phyloP scores from a whole-genome alignment of 257 asterid species.

The Jacaranda mimosifolia region DNA sequence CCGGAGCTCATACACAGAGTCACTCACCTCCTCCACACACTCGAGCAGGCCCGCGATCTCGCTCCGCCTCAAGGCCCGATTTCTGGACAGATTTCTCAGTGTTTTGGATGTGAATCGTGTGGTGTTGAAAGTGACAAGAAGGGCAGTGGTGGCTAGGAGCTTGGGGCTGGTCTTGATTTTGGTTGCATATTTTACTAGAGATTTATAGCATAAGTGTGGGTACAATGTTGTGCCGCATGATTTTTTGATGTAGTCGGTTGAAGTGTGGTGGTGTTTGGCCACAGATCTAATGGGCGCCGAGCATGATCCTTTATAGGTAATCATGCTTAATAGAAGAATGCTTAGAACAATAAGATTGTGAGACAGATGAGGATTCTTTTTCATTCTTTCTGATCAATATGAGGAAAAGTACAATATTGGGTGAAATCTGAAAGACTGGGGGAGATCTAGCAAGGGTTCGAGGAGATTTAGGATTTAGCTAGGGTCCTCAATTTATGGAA shows the following conservation, averaged over 20 bases:
- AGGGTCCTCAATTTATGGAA: constrained; percentile 2
- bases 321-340: constrained; percentile 1
- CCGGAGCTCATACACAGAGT: constrained; percentile 40
- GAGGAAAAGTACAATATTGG: neutral
- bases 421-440: neutral
- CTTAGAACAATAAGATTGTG: constrained; percentile 5
- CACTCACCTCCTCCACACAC: constrained; percentile 53
- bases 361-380: neutral
- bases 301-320: neutral
- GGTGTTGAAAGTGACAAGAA: constrained; percentile 33
- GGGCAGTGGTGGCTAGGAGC: constrained; percentile 46
- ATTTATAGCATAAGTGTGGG: constrained; percentile 41
- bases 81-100: constrained; percentile 15
- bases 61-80: constrained; percentile 32
- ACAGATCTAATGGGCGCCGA: neutral
- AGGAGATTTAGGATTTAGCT: constrained; percentile 3
- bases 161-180: constrained; percentile 40
- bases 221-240: constrained; percentile 46
- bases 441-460: neutral
- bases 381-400: constrained; percentile 7
- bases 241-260: constrained; percentile 15
- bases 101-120: constrained; percentile 25
- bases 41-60: constrained; percentile 41
- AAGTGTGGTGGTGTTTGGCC: neutral
- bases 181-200: constrained; percentile 37